Percentiles rank a stretch among this genome's conserved stretches.
Conservation (phyloP, 2,329 filamentous ascomycete genomes). For the Xylaria sp. region DNA sequence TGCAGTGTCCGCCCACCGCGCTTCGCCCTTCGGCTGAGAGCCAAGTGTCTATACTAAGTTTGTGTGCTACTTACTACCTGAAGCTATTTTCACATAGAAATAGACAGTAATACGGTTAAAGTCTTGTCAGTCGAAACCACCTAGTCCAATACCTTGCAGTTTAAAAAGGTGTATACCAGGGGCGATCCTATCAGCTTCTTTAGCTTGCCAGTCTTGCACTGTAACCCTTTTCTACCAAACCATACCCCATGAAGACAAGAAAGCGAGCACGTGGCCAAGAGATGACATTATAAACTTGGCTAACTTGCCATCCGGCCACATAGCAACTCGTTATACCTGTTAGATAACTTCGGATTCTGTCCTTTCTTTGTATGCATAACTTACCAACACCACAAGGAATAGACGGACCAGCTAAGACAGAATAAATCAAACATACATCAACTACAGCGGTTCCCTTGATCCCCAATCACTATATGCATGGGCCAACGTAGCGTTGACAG, state of each 20-base stretch:
- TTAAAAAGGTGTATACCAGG: neutral
- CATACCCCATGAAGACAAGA: neutral
- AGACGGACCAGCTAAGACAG: no score
- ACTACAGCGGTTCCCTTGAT: no score
- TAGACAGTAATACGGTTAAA: neutral
- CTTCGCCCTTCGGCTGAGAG: conserved; percentile 11
- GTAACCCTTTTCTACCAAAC: neutral
- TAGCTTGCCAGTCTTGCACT: no score
- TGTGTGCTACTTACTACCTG: neutral
- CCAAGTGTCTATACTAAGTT: conserved; percentile 5
- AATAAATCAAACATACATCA: no score
- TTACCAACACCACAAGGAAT: no score
- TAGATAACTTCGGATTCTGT: conserved; percentile 10
- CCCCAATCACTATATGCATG: no score
- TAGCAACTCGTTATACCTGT: conserved; percentile 9
- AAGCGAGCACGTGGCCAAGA: neutral
- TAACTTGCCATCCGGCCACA: neutral
- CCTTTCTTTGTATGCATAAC: conserved; percentile 1
- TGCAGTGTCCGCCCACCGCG: conserved; percentile 21
- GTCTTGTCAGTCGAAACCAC: neutral
- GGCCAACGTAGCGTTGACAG: no score
- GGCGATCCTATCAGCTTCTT: no score
- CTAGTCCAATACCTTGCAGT: neutral
- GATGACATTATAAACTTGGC: neutral
- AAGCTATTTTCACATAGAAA: no score